These are phyloP conservation scores for Aspergillus fructus DNA, from an alignment of 2,329 filamentous ascomycete species.

Conservation along the genomic window DNA sequence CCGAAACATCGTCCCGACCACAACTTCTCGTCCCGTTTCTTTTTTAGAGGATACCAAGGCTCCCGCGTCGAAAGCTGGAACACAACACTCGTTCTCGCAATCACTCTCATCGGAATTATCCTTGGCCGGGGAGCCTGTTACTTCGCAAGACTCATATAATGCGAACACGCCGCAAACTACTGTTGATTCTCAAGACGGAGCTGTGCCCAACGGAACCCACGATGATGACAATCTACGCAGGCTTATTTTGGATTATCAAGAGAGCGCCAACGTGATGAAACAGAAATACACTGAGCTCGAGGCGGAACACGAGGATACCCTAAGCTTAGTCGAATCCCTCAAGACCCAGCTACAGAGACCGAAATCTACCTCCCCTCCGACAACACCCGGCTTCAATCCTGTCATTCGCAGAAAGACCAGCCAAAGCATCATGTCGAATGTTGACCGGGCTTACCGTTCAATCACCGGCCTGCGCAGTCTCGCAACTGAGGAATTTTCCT, in stretches of 20 bases:
- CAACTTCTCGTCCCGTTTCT: conserved; percentile 64
- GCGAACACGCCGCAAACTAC: conserved; percentile 45
- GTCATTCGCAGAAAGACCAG: conserved; percentile 92
- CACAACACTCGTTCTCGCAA: conserved; percentile 74
- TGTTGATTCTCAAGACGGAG: conserved; percentile 25
- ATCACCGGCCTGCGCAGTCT: conserved; percentile 88
- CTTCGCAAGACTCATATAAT: conserved; percentile 63
- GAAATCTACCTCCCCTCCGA: conserved; percentile 61
- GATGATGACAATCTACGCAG: conserved; percentile 72
- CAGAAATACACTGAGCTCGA: conserved; percentile 82
- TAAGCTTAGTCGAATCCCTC: conserved; percentile 86
- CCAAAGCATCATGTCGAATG: conserved; percentile 74
- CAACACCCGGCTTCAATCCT: conserved; percentile 44
- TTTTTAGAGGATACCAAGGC: conserved; percentile 79
- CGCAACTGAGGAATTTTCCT: conserved; percentile 80
- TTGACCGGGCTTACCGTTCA: conserved; percentile 88
- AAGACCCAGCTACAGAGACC: conserved; percentile 82
- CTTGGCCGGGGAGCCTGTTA: conserved; percentile 75
- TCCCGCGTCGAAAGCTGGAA: conserved; percentile 68
- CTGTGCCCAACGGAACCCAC: conserved; percentile 51
- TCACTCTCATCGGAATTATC: conserved; percentile 94
- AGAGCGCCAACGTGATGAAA: conserved; percentile 69
- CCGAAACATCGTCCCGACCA: conserved; percentile 44
- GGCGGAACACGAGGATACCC: conserved; percentile 73
- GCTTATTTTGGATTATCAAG: conserved; percentile 74